phyloP scores from a whole-genome alignment of 306 rosid species.

The Prunus kanzakura region DNA sequence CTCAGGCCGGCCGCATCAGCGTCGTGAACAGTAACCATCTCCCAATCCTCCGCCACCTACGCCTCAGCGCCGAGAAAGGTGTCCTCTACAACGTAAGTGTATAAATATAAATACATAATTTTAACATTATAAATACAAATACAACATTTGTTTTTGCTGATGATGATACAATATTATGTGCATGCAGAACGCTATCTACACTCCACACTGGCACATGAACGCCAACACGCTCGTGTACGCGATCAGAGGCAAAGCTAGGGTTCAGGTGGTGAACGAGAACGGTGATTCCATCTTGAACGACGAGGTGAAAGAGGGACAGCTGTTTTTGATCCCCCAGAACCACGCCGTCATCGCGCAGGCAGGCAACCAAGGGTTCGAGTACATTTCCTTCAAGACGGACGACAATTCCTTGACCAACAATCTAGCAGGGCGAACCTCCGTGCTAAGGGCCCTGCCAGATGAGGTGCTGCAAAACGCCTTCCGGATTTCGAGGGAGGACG shows the following conservation, averaged over 20 bases:
- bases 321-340: slow-evolving; percentile 53
- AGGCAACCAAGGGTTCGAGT: slow-evolving; percentile 32
- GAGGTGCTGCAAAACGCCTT: slow-evolving; percentile 41
- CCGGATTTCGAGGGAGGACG: slow-evolving; percentile 35
- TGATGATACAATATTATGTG: too few relatives aligned
- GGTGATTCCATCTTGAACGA: slow-evolving; percentile 41
- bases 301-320: slow-evolving; percentile 36
- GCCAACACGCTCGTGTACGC: slow-evolving; percentile 47
- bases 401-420: slow-evolving; percentile 30
- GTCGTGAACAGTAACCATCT: slow-evolving; percentile 25
- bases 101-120: too few relatives aligned
- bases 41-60: slow-evolving; percentile 22
- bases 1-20: slow-evolving; percentile 33
- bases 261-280: slow-evolving; percentile 46
- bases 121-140: too few relatives aligned
- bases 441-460: slow-evolving; percentile 32
- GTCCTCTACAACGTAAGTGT: slow-evolving; percentile 23
- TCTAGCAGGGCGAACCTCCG: slow-evolving; percentile 38
- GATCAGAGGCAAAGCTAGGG: slow-evolving; percentile 43
- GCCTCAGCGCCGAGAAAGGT: slow-evolving; percentile 34
- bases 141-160: too few relatives aligned
- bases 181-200: slow-evolving; percentile 46
- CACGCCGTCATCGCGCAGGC: slow-evolving; percentile 41
- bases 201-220: slow-evolving; percentile 57
- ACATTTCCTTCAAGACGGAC: slow-evolving; percentile 55